Conservation (phyloP, 305 asterid species). For the Vinca major region DNA sequence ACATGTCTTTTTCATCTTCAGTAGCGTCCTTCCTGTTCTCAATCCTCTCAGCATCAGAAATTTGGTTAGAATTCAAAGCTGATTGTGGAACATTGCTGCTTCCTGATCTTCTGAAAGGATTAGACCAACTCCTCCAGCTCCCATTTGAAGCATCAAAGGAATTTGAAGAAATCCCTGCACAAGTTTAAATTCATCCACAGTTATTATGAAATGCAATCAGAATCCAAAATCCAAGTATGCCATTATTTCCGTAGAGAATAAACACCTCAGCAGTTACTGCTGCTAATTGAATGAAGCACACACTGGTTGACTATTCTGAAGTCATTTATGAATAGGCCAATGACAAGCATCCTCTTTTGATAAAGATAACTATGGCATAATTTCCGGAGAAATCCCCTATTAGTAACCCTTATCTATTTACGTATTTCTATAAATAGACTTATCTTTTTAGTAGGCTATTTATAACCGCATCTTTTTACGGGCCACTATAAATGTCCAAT, state of each 20-base stretch:
- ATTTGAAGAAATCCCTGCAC: slow-evolving; percentile 40
- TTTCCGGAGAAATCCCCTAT: too few relatives aligned
- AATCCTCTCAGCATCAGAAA: slow-evolving; percentile 16
- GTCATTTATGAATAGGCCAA: neutral
- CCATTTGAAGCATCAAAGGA: slow-evolving; percentile 28
- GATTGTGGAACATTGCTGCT: slow-evolving; percentile 28
- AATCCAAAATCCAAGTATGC: slow-evolving; percentile 8
- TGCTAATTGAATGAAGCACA: neutral
- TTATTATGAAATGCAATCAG: slow-evolving; percentile 7
- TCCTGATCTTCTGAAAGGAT: slow-evolving; percentile 39
- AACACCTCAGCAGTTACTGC: neutral
- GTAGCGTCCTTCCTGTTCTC: slow-evolving; percentile 18
- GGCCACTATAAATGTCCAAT: too few relatives aligned
- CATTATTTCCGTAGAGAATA: neutral
- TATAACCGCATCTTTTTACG: too few relatives aligned
- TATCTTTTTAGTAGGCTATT: too few relatives aligned
- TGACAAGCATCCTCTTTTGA: neutral
- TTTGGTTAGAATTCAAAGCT: slow-evolving; percentile 20
- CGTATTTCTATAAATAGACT: too few relatives aligned
- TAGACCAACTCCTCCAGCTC: slow-evolving; percentile 37
- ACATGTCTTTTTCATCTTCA: slow-evolving; percentile 25
- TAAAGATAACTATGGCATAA: neutral
- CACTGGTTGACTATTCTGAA: neutral
- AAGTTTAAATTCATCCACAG: slow-evolving; percentile 20
- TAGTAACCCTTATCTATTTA: too few relatives aligned